Evolutionary conservation across 129 eudicot species (phyloP), one percentile per base, ranked within the genome.

Genomic region (Chrysanthemum makinoi): DNA sequence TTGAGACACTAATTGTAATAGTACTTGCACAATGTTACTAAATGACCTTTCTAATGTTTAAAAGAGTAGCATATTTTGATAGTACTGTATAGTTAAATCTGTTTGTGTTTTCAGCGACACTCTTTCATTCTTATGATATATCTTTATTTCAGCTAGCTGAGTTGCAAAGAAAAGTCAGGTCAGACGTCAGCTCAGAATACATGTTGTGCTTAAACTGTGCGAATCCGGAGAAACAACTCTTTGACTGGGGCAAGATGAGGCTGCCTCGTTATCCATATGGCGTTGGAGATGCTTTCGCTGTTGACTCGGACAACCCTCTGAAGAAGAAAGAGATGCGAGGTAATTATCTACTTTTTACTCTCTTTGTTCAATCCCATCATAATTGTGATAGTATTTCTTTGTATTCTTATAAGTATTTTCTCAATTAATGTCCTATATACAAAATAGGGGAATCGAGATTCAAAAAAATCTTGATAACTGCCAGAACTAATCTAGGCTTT

Each of bases 201-300:
- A 86, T 84, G 96, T 82, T 95, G 60, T 95, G 90, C 58, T 68
- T 81, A 68, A 88, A 73, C 56, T 95, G 99, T 72, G 86, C 76
- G 51, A 80, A 82, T 80, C 93, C 96, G 39, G 97, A 91, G n/a
- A 83, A 83, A 69, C 96, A 88, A 79, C 71, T 95, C 48, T 95
- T 86, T 80, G 97, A 95, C 80, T 95, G 99, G 97, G 99, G 96
- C 49, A 88, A 86, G 96, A 82, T 78, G 82, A 88, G 90, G 64
- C 68, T 95, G 71, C 83, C 81, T 63, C 94, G 91, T 64, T 85
- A 91, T 79, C 72, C 82, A 60, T 95, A 90, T 81, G 97, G 97
- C 10, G 89, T 90, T 22, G 97, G 91, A 65, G 90, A 95, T 88
- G 94, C 91, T 75, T 95, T 95, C 74, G 88, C 84, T 59, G 62